Percentiles rank a stretch among this genome's conserved stretches.
Evolutionary conservation across 306 rosid genomes (phyloP).

Genomic region (Corylus heterophylla): DNA sequence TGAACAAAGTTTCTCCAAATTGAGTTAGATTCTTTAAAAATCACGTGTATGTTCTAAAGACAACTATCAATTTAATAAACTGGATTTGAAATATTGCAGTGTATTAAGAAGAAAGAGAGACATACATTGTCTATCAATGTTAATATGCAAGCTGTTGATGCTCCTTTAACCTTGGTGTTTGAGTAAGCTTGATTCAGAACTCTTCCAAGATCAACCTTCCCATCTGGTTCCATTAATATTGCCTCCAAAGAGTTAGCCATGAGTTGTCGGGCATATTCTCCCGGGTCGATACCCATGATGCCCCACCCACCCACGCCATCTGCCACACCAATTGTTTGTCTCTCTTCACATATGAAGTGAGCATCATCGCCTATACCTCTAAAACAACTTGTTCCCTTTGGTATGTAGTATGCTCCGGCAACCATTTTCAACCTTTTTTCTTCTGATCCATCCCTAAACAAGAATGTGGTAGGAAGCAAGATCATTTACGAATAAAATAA

Average conservation of each 20-base stretch:
- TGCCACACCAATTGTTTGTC: neutral
- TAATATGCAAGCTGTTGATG: conserved; percentile 2
- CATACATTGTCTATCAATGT: neutral
- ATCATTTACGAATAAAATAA: too few species aligned
- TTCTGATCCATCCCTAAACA: neutral
- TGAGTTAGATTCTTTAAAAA: too few species aligned
- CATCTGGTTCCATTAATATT: neutral
- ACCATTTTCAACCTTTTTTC: neutral
- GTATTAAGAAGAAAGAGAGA: too few species aligned
- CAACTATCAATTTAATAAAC: too few species aligned
- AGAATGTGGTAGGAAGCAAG: neutral
- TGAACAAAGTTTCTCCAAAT: too few species aligned
- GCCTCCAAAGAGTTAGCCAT: neutral
- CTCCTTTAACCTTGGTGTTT: neutral
- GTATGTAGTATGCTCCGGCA: neutral
- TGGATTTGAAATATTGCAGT: too few species aligned
- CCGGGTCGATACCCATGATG: neutral
- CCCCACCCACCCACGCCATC: neutral
- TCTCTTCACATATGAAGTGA: neutral
- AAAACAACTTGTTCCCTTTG: neutral
- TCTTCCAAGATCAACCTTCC: neutral
- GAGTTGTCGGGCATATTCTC: neutral
- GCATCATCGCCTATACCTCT: neutral
- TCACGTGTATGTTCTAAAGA: too few species aligned
- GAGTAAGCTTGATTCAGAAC: neutral